Base-by-base conservation (phyloP, 129 eudicot species). In the Centella asiatica region DNA sequence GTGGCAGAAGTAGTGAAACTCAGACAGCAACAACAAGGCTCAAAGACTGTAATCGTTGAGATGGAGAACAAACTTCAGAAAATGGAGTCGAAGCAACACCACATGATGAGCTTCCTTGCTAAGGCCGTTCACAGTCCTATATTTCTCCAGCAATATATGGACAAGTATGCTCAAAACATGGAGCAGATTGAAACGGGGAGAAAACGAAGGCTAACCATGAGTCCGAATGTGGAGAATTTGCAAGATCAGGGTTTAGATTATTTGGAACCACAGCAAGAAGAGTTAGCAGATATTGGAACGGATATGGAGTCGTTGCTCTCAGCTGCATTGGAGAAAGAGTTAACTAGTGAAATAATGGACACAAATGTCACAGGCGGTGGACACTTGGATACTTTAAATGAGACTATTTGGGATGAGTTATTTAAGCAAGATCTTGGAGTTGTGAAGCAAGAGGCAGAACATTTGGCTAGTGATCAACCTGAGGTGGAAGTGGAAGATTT, bases 11-110 rank as follows among this genome's bases (percentile, higher is more conserved):
- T 86, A 11, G 72, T 83, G 9, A 84, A 86, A 37, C 85, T 90
- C 18, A 79, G 85, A 45, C 95, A 90, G 32, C 76, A 77, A 11
- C 89, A 86, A 29, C 89, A 81, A 49, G 69, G 47, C 22, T 83
- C 97, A 7, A 79, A 79, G 73, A 77, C 77, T 26, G 75, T 62
- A 23, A 69, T 86, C 6, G 3, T 65, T 26, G 70, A 69, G 5
- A 83, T 83, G 90, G 89, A 86, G 32, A 77, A 84, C 32, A 59
- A 84, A 37, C 20, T 90, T 10, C 56, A 33, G 42, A 22, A 28
- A 28, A 69, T 86, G 0, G 97, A 90, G 69, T 72, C 69, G 34
- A 90, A 90, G 57, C 97, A 90, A 12, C 94, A 83, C 9, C 79
- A 77, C 25, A 83, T 81, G 77, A 76, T 90, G 94, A 77, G 72